These are phyloP conservation scores for Falciphora oryzae DNA, from an alignment of 2,329 filamentous ascomycete genomes.

Conservation along the genomic window DNA sequence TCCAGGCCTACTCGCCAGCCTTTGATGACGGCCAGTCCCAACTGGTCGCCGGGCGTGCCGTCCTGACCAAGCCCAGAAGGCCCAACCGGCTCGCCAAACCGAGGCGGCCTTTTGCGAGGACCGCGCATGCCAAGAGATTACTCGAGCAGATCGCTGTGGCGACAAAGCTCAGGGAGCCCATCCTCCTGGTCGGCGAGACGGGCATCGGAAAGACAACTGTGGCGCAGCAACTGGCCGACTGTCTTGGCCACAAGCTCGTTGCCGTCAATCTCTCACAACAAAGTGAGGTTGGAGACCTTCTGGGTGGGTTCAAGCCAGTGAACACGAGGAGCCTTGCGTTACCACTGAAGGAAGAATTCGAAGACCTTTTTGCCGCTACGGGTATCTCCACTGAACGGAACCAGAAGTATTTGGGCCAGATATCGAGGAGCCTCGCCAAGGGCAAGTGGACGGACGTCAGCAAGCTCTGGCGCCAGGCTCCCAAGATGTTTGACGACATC, in stretches of 20 bases:
- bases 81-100: conserved; percentile 43
- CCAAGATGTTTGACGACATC: conserved; percentile 77
- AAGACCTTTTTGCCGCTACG: conserved; percentile 78
- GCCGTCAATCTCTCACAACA: conserved; percentile 97
- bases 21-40: conserved; percentile 56
- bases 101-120: conserved; percentile 76
- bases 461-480: conserved; percentile 81
- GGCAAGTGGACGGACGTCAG: conserved; percentile 84
- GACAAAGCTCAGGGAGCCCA: conserved; percentile 77
- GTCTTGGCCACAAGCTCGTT: conserved; percentile 78
- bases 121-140: conserved; percentile 73
- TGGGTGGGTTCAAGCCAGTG: conserved; percentile 95
- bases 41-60: conserved; percentile 61
- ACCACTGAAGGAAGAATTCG: conserved; percentile 89
- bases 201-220: conserved; percentile 98
- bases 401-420: conserved; percentile 73
- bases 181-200: conserved; percentile 95
- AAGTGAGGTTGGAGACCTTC: conserved; percentile 90
- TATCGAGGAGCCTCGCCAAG: conserved; percentile 73
- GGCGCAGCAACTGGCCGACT: conserved; percentile 83
- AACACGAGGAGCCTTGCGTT: conserved; percentile 83
- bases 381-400: conserved; percentile 85
- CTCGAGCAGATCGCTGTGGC: conserved; percentile 85
- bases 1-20: conserved; percentile 65
- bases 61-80: conserved; percentile 53